Percentiles rank a stretch among this genome's conserved stretches.
These are phyloP conservation scores for Trichosanthes truncata DNA, from an alignment of 306 rosid genomes.

Conservation along the genomic window DNA sequence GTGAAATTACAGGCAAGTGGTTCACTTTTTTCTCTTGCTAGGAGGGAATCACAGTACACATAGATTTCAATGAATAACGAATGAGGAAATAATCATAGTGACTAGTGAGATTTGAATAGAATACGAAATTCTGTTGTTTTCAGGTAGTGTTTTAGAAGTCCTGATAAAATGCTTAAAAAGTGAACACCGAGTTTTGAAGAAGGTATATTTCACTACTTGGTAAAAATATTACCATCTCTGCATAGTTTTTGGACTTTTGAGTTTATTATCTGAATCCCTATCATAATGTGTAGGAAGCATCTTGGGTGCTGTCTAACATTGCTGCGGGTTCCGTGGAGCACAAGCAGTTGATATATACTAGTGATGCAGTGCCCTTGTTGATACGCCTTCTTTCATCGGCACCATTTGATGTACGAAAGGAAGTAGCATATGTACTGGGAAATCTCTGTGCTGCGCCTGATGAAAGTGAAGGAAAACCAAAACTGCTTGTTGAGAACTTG, in stretches of 20 bases:
- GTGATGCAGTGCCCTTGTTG: constrained; percentile 55
- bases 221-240: neutral
- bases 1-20: constrained; percentile 66
- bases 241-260: neutral
- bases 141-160: constrained; percentile 60
- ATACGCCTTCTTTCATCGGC: constrained; percentile 61
- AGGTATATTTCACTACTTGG: constrained; percentile 36
- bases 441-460: constrained; percentile 76
- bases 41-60: neutral
- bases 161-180: constrained; percentile 68
- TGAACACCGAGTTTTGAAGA: constrained; percentile 82
- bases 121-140: constrained; percentile 14
- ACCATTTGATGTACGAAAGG: constrained; percentile 82
- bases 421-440: constrained; percentile 83
- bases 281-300: constrained; percentile 52
- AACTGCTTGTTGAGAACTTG: constrained; percentile 61
- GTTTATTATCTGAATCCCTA: constrained; percentile 3
- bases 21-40: constrained; percentile 11
- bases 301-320: constrained; percentile 88
- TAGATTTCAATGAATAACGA: neutral
- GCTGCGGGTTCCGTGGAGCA: constrained; percentile 83
- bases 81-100: neutral
- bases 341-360: constrained; percentile 63
- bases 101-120: neutral
- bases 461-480: constrained; percentile 54